Evolutionary conservation across 257 asterid species (phyloP).

Genomic region (Coffea eugenioides): DNA sequence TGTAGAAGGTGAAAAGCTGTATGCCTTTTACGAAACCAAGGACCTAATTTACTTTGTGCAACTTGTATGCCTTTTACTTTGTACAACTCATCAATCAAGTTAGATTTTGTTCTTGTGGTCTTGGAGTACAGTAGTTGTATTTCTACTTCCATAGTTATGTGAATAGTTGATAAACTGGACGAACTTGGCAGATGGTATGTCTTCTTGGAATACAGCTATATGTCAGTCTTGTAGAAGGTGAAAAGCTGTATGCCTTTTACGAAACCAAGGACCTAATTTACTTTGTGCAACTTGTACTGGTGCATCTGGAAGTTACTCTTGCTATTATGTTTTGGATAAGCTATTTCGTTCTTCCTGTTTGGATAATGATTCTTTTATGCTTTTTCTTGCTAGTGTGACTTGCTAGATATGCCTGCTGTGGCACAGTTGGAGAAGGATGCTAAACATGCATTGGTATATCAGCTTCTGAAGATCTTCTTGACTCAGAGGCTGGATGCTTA

Average conservation of each 20-base stretch:
- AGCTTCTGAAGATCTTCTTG: slow-evolving; percentile 73
- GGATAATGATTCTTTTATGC: not conserved
- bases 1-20: not conserved
- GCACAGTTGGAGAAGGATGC: slow-evolving; percentile 84
- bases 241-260: not conserved
- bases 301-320: not conserved
- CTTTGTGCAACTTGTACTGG: not conserved
- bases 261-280: not conserved
- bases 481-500: slow-evolving; percentile 85
- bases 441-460: slow-evolving; percentile 55
- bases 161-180: not conserved
- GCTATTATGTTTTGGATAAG: not conserved
- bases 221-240: not conserved
- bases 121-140: not conserved
- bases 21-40: not conserved
- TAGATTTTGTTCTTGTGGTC: not conserved
- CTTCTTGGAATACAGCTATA: not conserved
- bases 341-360: slow-evolving; percentile 1
- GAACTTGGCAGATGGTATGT: not conserved
- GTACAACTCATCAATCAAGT: not conserved
- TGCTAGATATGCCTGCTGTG: slow-evolving; percentile 79
- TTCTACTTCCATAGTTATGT: not conserved
- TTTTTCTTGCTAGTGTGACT: slow-evolving; percentile 57
- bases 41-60: not conserved
- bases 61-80: too few species aligned